Percentiles rank a stretch among this genome's conserved stretches.
phyloP scores from a whole-genome alignment of 345 rosid genomes.

The Populus ilicifolia region DNA sequence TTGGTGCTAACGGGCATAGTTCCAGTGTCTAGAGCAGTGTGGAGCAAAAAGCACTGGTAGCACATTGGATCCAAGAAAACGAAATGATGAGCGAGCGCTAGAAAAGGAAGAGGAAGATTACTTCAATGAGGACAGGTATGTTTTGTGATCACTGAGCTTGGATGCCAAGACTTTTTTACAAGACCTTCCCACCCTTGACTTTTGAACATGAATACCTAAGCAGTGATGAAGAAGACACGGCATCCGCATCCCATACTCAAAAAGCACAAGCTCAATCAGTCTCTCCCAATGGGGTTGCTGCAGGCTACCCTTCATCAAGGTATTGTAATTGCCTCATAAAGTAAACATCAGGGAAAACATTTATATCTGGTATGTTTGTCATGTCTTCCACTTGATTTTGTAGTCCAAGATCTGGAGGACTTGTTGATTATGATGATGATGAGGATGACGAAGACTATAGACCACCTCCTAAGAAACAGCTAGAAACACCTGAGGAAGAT shows the following conservation, averaged over 20 bases:
- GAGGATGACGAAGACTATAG: conserved; percentile 90
- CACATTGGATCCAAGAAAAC: conserved; percentile 56
- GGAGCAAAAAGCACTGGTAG: conserved; percentile 49
- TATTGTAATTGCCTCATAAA: conserved; percentile 22
- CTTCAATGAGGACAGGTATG: conserved; percentile 90
- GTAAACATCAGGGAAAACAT: neutral
- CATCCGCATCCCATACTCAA: conserved; percentile 60
- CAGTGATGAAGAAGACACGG: conserved; percentile 94
- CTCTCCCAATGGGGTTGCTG: conserved; percentile 68
- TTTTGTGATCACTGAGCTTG: neutral
- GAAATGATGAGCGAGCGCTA: conserved; percentile 79
- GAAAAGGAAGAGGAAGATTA: conserved; percentile 99
- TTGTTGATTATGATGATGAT: conserved; percentile 98
- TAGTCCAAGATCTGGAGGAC: conserved; percentile 71
- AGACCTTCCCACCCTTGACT: neutral
- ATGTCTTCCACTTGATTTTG: neutral
- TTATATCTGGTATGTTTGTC: neutral
- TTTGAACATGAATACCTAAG: conserved; percentile 22
- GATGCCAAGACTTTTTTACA: neutral
- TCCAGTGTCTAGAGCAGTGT: conserved; percentile 76
- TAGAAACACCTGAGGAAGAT: conserved; percentile 59
- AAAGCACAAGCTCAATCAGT: conserved; percentile 53
- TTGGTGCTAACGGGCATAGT: conserved; percentile 20
- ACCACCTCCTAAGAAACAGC: conserved; percentile 82
- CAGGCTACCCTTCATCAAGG: conserved; percentile 55